Evolutionary conservation across 2,329 filamentous ascomycete species (phyloP).

Genomic region (Exophiala dermatitidis): DNA sequence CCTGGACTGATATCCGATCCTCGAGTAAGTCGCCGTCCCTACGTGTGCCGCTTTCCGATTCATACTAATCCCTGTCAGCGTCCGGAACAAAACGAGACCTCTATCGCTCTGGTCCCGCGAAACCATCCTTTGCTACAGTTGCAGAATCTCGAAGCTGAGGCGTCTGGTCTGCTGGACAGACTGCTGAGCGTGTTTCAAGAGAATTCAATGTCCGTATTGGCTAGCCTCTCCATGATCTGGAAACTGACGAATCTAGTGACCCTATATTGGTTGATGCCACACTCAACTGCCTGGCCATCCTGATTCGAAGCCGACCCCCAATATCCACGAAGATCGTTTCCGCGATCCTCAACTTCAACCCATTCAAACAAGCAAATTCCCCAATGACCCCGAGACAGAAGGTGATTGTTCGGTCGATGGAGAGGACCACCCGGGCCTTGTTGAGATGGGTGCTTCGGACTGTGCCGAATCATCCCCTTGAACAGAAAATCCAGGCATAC

Average conservation of each 20-base stretch:
- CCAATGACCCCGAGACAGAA: slow-evolving; percentile 71
- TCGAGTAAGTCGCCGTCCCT: slow-evolving; percentile 53
- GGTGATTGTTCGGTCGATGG: slow-evolving; percentile 85
- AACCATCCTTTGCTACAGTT: slow-evolving; percentile 75
- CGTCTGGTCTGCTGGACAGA: slow-evolving; percentile 80
- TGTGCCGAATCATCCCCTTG: slow-evolving; percentile 70
- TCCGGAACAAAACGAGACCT: slow-evolving; percentile 72
- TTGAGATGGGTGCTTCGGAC: slow-evolving; percentile 79
- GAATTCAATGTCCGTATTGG: slow-evolving; percentile 60
- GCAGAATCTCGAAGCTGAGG: slow-evolving; percentile 82
- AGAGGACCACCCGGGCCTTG: slow-evolving; percentile 80
- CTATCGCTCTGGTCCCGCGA: slow-evolving; percentile 73
- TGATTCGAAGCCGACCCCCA: slow-evolving; percentile 73
- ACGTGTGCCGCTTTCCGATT: not conserved
- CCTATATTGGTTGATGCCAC: slow-evolving; percentile 84
- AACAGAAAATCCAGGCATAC: slow-evolving; percentile 75
- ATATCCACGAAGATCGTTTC: slow-evolving; percentile 80
- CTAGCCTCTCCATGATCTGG: not conserved
- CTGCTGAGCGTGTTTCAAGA: slow-evolving; percentile 81
- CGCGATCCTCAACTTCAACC: slow-evolving; percentile 84
- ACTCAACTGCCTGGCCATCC: slow-evolving; percentile 74
- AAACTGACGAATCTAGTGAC: slow-evolving; percentile 52
- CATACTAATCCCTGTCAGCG: slow-evolving; percentile 44
- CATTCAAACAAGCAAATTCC: slow-evolving; percentile 68
- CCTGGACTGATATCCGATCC: slow-evolving; percentile 74